Conservation (phyloP, 495 filamentous ascomycete genomes). For the Aspergillus ellipticus region DNA sequence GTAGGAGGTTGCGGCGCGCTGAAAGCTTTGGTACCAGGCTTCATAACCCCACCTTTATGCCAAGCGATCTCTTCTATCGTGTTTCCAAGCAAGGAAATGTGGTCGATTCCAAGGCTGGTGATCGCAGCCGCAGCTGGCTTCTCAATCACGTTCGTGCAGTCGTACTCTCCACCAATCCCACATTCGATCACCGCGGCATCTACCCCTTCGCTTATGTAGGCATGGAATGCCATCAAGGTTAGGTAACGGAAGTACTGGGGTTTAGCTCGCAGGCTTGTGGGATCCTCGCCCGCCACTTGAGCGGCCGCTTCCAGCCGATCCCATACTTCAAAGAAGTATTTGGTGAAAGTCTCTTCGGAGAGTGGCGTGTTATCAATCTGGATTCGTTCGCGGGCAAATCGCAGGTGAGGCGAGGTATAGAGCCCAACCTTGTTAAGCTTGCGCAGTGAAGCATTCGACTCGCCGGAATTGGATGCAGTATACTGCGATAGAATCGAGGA, state of each 20-base stretch:
- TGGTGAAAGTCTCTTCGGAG: conserved; percentile 70
- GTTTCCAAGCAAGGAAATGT: conserved; percentile 70
- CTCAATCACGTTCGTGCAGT: conserved; percentile 86
- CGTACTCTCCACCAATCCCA: conserved; percentile 90
- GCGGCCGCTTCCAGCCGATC: conserved; percentile 62
- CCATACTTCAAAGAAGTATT: conserved; percentile 89
- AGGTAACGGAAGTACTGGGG: conserved; percentile 90
- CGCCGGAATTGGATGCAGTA: conserved; percentile 37
- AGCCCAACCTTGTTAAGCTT: conserved; percentile 63
- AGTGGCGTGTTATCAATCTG: conserved; percentile 74
- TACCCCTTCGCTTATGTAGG: conserved; percentile 76
- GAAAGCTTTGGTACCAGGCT: conserved; percentile 64
- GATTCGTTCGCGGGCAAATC: conserved; percentile 85
- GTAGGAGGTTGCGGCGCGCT: conserved; percentile 64
- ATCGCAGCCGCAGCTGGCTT: conserved; percentile 72
- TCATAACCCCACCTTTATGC: conserved; percentile 96
- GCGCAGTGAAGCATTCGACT: conserved; percentile 26
- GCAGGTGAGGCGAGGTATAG: conserved; percentile 85
- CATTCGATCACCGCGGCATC: conserved; percentile 86
- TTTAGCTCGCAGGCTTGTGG: conserved; percentile 49
- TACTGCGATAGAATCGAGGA: conserved; percentile 61
- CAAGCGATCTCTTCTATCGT: conserved; percentile 92
- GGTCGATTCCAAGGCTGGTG: conserved; percentile 86
- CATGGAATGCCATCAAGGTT: conserved; percentile 84
- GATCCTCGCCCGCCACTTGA: conserved; percentile 42